Evolutionary conservation across 441 rosid species (phyloP).

Genomic region (Rhodomyrtus psidioides): DNA sequence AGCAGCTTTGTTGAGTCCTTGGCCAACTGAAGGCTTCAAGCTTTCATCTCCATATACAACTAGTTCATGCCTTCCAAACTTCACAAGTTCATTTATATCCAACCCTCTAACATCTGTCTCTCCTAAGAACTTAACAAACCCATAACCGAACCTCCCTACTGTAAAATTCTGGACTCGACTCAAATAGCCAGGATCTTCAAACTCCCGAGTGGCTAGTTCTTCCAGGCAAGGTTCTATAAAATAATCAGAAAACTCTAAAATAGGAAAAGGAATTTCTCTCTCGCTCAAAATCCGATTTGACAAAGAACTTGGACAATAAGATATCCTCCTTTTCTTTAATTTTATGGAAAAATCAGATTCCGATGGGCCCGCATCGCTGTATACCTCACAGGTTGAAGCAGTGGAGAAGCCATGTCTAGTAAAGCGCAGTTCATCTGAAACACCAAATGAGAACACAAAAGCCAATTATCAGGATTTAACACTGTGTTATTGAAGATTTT

Average conservation of each 20-base stretch:
- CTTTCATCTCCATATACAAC: constrained; percentile 78
- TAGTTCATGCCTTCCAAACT: constrained; percentile 59
- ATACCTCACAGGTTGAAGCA: constrained; percentile 15
- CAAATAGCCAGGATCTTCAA: constrained; percentile 55
- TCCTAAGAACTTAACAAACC: constrained; percentile 61
- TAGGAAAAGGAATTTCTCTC: constrained; percentile 42
- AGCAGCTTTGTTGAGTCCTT: constrained; percentile 88
- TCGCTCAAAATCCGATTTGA: constrained; percentile 15
- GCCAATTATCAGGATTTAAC: background rate
- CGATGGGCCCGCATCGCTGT: constrained; percentile 12
- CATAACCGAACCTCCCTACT: constrained; percentile 74
- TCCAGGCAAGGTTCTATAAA: constrained; percentile 56
- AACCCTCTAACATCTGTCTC: constrained; percentile 73
- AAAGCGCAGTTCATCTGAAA: constrained; percentile 4
- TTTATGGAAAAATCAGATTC: constrained; percentile 13
- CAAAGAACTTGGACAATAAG: constrained; percentile 1
- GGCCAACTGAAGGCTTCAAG: constrained; percentile 64
- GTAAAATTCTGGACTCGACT: constrained; percentile 63
- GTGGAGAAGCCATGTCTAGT: background rate
- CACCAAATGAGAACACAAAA: constrained; percentile 25
- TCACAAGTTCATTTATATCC: constrained; percentile 60
- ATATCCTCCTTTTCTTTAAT: constrained; percentile 48
- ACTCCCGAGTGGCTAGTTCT: constrained; percentile 44
- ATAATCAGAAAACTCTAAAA: constrained; percentile 41
- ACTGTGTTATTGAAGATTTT: background rate